phyloP scores from a whole-genome alignment of 2,329 filamentous ascomycete species.

The Fusarium sp. region DNA sequence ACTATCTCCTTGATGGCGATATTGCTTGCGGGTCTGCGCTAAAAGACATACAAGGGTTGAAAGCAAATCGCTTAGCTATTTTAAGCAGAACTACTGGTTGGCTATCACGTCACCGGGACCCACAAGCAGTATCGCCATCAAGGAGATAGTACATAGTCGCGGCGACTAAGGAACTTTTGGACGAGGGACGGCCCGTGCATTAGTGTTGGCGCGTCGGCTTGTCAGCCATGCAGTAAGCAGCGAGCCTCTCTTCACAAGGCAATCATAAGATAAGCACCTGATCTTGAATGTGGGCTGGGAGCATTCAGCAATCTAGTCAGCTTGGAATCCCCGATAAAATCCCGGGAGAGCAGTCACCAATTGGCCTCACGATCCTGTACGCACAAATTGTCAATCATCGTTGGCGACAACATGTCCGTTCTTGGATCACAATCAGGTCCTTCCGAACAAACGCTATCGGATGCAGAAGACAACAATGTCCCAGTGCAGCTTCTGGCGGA shows the following conservation, averaged over 20 bases:
- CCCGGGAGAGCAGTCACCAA: background rate
- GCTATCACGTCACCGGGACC: too few species aligned
- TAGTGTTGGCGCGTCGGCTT: background rate
- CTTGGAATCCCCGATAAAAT: background rate
- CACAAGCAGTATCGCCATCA: too few species aligned
- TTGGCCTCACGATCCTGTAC: too few species aligned
- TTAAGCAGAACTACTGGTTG: too few species aligned
- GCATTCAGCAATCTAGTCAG: too few species aligned
- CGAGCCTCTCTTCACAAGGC: background rate
- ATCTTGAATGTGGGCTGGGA: background rate
- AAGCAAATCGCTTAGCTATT: too few species aligned
- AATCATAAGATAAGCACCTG: background rate
- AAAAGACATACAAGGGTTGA: too few species aligned
- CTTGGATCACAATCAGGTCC: background rate
- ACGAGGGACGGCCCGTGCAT: background rate
- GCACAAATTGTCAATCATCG: background rate
- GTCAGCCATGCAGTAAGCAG: background rate
- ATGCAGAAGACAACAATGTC: background rate
- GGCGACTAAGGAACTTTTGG: background rate
- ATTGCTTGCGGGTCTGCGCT: too few species aligned
- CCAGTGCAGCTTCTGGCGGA: background rate
- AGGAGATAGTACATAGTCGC: too few species aligned
- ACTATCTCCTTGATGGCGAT: too few species aligned
- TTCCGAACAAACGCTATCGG: background rate
- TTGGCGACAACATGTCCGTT: background rate